phyloP scores from a whole-genome alignment of 345 rosid genomes.

The Noccaea caerulescens region DNA sequence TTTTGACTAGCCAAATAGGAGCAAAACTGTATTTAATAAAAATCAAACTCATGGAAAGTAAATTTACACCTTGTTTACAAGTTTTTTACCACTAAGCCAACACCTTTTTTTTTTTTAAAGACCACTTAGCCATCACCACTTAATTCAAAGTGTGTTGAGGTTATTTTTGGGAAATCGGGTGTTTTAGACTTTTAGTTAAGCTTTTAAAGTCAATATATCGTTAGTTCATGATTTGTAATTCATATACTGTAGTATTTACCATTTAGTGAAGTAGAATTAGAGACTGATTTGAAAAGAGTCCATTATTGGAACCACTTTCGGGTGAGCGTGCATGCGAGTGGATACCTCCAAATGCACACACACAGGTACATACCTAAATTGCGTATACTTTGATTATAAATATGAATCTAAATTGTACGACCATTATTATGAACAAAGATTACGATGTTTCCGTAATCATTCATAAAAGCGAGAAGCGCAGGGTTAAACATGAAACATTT shows the following conservation, averaged over 20 bases:
- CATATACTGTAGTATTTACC: neutral
- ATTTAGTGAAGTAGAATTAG: neutral
- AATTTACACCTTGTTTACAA: too few relatives aligned
- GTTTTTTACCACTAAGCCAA: too few relatives aligned
- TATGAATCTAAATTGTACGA: neutral
- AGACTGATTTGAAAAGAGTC: constrained; percentile 1
- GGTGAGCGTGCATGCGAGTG: constrained; percentile 21
- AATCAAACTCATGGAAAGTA: too few relatives aligned
- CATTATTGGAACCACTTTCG: constrained; percentile 12
- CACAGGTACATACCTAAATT: neutral
- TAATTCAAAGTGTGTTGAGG: neutral
- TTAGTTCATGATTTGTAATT: neutral
- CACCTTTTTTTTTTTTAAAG: too few relatives aligned
- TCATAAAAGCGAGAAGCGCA: too few relatives aligned
- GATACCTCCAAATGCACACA: constrained; percentile 4
- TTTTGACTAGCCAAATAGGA: too few relatives aligned
- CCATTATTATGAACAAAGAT: neutral
- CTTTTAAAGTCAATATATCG: neutral
- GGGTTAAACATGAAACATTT: too few relatives aligned
- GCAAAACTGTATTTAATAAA: too few relatives aligned
- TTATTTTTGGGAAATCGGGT: neutral
- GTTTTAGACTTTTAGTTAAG: neutral
- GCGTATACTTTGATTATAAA: neutral
- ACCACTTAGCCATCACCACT: too few relatives aligned
- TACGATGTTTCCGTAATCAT: too few relatives aligned